phyloP scores from a whole-genome alignment of 2,329 filamentous ascomycete genomes.

The Daldinia eschscholtzii region DNA sequence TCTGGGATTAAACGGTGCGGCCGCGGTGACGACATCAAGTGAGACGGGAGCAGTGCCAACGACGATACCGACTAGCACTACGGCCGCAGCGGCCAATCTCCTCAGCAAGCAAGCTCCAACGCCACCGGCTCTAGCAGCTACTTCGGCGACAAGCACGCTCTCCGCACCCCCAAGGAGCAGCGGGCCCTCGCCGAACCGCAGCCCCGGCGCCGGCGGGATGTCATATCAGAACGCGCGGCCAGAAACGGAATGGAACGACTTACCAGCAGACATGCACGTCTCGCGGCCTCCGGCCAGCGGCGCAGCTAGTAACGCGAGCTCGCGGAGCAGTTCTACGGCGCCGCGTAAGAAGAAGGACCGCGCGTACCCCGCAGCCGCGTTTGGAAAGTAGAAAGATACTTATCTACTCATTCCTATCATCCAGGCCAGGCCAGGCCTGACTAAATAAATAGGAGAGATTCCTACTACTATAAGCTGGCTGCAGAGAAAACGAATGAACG shows the following conservation, averaged over 20 bases:
- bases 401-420: background rate
- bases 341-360: constrained; percentile 70
- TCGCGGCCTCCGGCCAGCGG: constrained; percentile 37
- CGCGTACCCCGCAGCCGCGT: constrained; percentile 72
- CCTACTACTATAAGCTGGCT: background rate
- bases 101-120: constrained; percentile 20
- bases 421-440: background rate
- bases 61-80: constrained; percentile 43
- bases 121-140: constrained; percentile 14
- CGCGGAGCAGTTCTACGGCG: constrained; percentile 66
- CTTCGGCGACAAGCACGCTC: constrained; percentile 21
- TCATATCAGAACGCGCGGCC: constrained; percentile 72
- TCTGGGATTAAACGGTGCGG: constrained; percentile 38
- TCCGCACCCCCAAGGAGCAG: constrained; percentile 28
- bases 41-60: background rate
- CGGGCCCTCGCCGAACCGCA: constrained; percentile 41
- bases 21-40: background rate
- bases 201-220: constrained; percentile 37
- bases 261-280: constrained; percentile 69
- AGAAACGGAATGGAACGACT: constrained; percentile 74
- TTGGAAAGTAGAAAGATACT: constrained; percentile 57
- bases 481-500: constrained; percentile 1
- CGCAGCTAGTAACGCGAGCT: constrained; percentile 61
- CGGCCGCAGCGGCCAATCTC: constrained; percentile 51
- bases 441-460: background rate